phyloP scores from a whole-genome alignment of 2,329 filamentous ascomycete genomes.

The Colletotrichum acutatum region DNA sequence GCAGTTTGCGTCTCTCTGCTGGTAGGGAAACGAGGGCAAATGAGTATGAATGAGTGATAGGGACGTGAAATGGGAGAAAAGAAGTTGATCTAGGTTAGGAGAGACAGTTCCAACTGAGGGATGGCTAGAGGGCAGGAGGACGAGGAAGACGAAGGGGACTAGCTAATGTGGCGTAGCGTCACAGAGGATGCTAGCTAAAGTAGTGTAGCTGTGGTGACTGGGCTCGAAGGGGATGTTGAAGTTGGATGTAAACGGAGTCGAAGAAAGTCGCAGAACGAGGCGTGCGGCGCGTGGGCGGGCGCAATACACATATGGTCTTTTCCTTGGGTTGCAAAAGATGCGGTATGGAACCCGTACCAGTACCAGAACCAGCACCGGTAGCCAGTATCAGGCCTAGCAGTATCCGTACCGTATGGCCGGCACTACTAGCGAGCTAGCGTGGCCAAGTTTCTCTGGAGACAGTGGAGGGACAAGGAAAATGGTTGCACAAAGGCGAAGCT shows the following conservation, averaged over 20 bases:
- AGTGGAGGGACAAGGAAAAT: constrained; percentile 24
- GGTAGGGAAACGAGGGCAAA: neutral
- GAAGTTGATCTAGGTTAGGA: constrained; percentile 7
- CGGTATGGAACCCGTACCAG: constrained; percentile 9
- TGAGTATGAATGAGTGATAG: neutral
- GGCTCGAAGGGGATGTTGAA: constrained; percentile 14
- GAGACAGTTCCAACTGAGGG: neutral
- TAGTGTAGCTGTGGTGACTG: constrained; percentile 16
- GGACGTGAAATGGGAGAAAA: neutral
- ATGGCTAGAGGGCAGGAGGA: constrained; percentile 9
- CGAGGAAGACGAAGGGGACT: neutral
- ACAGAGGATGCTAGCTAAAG: constrained; percentile 2
- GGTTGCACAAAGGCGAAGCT: constrained; percentile 27
- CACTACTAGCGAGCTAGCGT: constrained; percentile 23
- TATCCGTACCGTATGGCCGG: constrained; percentile 28
- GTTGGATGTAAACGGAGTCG: constrained; percentile 15
- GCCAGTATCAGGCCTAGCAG: constrained; percentile 13
- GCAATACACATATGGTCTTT: constrained; percentile 5
- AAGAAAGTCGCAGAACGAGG: constrained; percentile 6
- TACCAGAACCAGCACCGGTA: constrained; percentile 13
- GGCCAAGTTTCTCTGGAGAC: constrained; percentile 21
- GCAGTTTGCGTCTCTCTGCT: neutral
- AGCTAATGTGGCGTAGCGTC: constrained; percentile 17
- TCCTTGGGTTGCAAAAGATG: constrained; percentile 11
- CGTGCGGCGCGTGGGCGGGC: constrained; percentile 1